Evolutionary conservation across 2,329 filamentous ascomycete genomes (phyloP), one percentile per base, ranked within the genome.

Genomic region (Amesomyces nigricolor): DNA sequence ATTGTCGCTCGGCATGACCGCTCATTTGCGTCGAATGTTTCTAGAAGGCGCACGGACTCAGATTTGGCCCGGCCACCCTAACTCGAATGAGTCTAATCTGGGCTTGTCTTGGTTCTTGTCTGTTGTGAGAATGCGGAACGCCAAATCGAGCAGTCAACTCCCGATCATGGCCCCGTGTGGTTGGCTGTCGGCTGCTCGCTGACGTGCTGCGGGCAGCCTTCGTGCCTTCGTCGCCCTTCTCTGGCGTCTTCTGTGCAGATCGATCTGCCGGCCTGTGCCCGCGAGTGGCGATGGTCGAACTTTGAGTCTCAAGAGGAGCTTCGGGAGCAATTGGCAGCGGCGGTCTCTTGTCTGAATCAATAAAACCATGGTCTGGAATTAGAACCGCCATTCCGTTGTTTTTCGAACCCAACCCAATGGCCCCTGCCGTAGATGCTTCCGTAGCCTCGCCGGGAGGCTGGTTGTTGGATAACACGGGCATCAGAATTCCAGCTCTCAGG

Each of bases 21-120:
- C 44, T 63, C 59, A 62, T 58, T 53, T 58, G 56, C 50, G 57
- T 65, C 56, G 62, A 65, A 64, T 39, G 53, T 26, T 65, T 65
- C 63, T 64, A 65, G 63, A 65, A 65, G 52, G 55, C 55, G 60
- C 62, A 63, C 60, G 49, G 60, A 46, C 54, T 55, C 40, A 30
- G 39, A 17, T 43, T 43, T 56, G 59, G 54, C 40, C 53, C 49
- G 44, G 11, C 40, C 51, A n/a, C 51, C 47, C 47, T 51, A 43
- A 47, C 54, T 48, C 38, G 17, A 35, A 35, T 35, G 32, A 35
- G 32, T 35, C 32, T 9, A 35, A 52, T 53, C 40, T 30, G 19
- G 46, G 4, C 46, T 26, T 6, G 22, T 26, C 22, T 26, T 26
- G 22, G 22, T 26, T 26, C 22, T 26, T 26, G 39, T 42, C 46